Base-by-base conservation (phyloP, 805 yeast genomes). In the Teunomyces tritomae region DNA sequence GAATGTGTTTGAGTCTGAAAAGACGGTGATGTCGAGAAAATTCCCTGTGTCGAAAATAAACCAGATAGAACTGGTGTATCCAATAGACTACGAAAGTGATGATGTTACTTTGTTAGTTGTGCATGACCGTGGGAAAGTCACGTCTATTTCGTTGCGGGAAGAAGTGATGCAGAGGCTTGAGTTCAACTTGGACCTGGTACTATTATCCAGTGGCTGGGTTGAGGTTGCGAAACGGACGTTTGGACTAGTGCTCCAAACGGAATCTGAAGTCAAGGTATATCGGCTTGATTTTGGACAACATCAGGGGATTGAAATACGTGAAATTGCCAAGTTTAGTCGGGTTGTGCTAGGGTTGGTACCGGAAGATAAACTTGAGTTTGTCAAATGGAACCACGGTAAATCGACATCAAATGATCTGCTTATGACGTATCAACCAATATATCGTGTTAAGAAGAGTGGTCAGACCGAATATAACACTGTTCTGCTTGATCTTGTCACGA, bases 11-110 rank as follows among this genome's bases (percentile, higher is more conserved):
- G 40, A 37, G 17, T 37, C 40, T 20, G 40, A 37, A 13, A 37
- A 37, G 13, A 37, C 40, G 16, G 16, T 37, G 16, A n/a, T 37
- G 27, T 37, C 40, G 29, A 37, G 40, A 10, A 37, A 37, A 26
- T 37, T 37, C 40, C 40, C 40, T 8, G 40, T 37, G 24, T n/a
- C 40, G 13, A 20, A 37, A 17, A 24, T 37, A 11, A 37, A 26
- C 14, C 28, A 37, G 27, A 37, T 37, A 11, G 40, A 37, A 26
- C 40, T 37, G 40, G 40, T 37, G 10, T 37, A 37, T 8, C 40
- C 40, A n/a, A 37, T 37, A n/a, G 27, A 11, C 40, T 37, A 20
- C 28, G 14, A 37, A 9, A 24, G 16, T 11, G 40, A 37, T 11
- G 28, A 26, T 4, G 13, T 37, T 20, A 37, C 28, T 10, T 17